Base-by-base conservation (phyloP, 352 stramenopile species). In the Poterioochromonas sp. region DNA sequence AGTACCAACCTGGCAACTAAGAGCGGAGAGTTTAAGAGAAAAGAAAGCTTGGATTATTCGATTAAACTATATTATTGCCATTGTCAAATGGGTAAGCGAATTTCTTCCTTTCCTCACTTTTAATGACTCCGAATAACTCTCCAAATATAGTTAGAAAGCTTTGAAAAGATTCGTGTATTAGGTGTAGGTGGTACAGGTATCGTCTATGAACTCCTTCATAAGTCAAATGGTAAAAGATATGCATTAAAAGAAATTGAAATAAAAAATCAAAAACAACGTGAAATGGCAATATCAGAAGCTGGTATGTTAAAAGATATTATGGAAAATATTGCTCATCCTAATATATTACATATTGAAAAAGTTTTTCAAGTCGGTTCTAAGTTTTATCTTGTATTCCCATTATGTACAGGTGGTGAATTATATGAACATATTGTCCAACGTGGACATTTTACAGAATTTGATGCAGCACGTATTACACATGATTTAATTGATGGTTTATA, bases 381-480 rank as follows among this genome's bases (percentile, higher is more conserved):
- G 58, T 68, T 68, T 40, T 68, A 68, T 68, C 58, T 68, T 11
- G 58, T 68, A 15, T 68, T 68, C 29, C 58, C 58, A 15, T 68
- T 68, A 40, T 68, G 58, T 26, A 68, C 95, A 0, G 91, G 96
- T 73, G 96, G 96, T 34, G 94, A 99, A 81, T 86, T 99, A 43
- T 99, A 99, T 90, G 97, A 98, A 84, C 91, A 95, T 51, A 87
- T 99, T n/a, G 90, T 86, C 41, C 87, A 90, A 64, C 87, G 87
- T 0, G 90, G 88, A 15, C 85, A 88, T 22, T 99, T 99, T 80
- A 90, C 85, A 0, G 95, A 99, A 83, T 85, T 86, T 73, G 87
- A 91, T 65, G 89, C 93, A n/a, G 94, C 95, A 15, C 79, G 88
- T 73, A 99, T 98, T 86, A 94, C 98, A 26, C 84, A 90, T 32